Percentiles rank a stretch among this genome's conserved stretches.
Evolutionary conservation across 768 basidiomycete species (phyloP).

Genomic region (Grammothele lineata): DNA sequence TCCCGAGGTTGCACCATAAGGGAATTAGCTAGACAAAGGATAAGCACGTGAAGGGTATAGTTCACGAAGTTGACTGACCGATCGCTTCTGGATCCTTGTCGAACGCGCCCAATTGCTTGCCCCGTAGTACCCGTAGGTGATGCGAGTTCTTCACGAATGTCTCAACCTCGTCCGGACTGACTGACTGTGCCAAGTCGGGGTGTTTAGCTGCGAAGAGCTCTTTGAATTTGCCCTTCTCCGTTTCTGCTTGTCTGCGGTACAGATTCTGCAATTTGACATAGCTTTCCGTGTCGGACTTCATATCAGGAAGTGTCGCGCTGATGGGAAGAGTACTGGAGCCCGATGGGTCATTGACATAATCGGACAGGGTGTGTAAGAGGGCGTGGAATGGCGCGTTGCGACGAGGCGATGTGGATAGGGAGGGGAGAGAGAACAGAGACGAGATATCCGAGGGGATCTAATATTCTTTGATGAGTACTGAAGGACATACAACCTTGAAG

Average conservation of each 20-base stretch:
- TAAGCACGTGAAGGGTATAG: neutral
- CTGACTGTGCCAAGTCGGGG: constrained; percentile 38
- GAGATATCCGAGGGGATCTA: constrained; percentile 67
- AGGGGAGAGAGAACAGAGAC: constrained; percentile 58
- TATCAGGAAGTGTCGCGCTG: constrained; percentile 87
- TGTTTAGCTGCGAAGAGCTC: constrained; percentile 38
- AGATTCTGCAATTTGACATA: constrained; percentile 85
- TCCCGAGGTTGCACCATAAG: constrained; percentile 42
- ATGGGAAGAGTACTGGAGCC: constrained; percentile 63
- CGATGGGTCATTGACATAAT: constrained; percentile 52
- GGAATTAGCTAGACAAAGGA: constrained; percentile 16
- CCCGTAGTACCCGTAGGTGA: constrained; percentile 61
- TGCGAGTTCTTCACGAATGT: constrained; percentile 80
- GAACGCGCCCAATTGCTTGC: constrained; percentile 56
- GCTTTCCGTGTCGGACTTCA: constrained; percentile 83
- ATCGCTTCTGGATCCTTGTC: constrained; percentile 46
- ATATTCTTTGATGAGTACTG: no score
- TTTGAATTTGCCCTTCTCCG: constrained; percentile 41
- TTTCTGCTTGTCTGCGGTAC: constrained; percentile 74
- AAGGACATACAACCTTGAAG: no score
- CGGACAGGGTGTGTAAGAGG: constrained; percentile 68
- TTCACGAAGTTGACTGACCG: constrained; percentile 44
- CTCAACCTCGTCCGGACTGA: constrained; percentile 56
- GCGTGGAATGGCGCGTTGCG: constrained; percentile 58
- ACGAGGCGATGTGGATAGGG: constrained; percentile 42